A percentile compares a stretch with the other conserved stretches of the same genome.
These are phyloP conservation scores for Annulohypoxylon truncatum DNA, from an alignment of 2,329 filamentous ascomycete genomes.

Conservation along the genomic window DNA sequence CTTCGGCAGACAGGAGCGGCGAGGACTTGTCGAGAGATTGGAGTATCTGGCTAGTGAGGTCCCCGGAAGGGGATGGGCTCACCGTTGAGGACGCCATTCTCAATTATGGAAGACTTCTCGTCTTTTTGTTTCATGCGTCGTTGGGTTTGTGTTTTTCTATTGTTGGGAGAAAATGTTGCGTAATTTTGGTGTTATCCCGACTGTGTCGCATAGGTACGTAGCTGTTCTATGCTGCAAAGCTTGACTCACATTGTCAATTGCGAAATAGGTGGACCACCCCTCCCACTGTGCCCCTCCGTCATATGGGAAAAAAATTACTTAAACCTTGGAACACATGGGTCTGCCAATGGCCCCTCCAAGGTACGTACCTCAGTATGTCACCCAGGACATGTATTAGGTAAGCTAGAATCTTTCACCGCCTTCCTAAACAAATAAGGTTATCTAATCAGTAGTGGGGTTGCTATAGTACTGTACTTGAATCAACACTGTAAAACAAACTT, in stretches of 20 bases:
- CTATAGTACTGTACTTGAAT: not conserved
- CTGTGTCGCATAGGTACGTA: not conserved
- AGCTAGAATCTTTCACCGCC: constrained; percentile 7
- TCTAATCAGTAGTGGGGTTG: constrained; percentile 26
- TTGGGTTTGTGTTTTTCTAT: not conserved
- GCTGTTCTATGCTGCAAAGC: not conserved
- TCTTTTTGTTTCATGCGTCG: constrained; percentile 4
- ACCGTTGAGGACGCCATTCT: constrained; percentile 58
- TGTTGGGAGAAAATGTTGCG: not conserved
- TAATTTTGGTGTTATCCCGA: not conserved
- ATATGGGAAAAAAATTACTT: not conserved
- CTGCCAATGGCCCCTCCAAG: constrained; percentile 11
- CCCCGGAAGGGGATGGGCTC: constrained; percentile 54
- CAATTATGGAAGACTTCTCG: not conserved
- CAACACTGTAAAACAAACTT: constrained; percentile 21
- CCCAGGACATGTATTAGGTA: not conserved
- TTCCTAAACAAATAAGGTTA: constrained; percentile 25
- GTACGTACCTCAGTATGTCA: not conserved
- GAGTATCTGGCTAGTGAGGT: constrained; percentile 74
- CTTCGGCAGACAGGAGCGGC: constrained; percentile 74
- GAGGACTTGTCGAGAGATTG: constrained; percentile 72
- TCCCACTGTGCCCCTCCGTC: constrained; percentile 8
- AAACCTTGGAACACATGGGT: not conserved
- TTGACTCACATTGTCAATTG: constrained; percentile 27
- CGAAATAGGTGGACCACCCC: constrained; percentile 15